Percentiles rank a stretch among this genome's conserved stretches.
Evolutionary conservation across 495 filamentous ascomycete genomes (phyloP).

Genomic region (Hypomontagnella submonticulosa): DNA sequence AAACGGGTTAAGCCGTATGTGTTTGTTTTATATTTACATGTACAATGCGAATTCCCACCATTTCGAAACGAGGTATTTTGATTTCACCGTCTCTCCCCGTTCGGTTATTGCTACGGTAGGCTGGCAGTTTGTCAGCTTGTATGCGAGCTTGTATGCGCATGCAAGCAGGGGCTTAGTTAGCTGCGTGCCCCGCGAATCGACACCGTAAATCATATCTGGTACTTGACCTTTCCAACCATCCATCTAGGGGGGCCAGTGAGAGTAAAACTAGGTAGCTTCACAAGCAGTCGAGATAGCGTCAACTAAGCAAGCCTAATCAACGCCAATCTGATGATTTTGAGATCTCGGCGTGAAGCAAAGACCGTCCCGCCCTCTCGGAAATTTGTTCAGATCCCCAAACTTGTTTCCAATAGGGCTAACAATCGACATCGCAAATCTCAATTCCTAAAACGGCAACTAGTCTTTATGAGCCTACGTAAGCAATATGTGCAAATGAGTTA

Average conservation of each 20-base stretch:
- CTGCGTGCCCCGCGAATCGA: constrained; percentile 1
- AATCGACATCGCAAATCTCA: constrained; percentile 13
- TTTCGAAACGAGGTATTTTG: not conserved
- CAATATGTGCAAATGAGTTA: constrained; percentile 5
- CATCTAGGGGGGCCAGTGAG: not conserved
- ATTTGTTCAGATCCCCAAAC: constrained; percentile 23
- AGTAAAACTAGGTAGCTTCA: not conserved
- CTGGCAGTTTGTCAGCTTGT: not conserved
- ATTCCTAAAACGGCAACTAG: constrained; percentile 20
- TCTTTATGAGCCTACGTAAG: constrained; percentile 27
- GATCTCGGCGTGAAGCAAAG: constrained; percentile 22
- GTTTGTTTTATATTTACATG: not conserved
- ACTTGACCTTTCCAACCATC: not conserved
- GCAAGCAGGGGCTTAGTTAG: not conserved
- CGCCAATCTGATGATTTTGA: constrained; percentile 10
- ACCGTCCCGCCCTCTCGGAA: constrained; percentile 16
- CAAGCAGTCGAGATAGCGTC: too few relatives aligned
- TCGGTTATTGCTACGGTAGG: too few relatives aligned
- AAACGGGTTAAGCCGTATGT: not conserved
- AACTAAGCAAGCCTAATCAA: constrained; percentile 6
- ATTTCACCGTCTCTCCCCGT: not conserved
- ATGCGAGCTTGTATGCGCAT: not conserved
- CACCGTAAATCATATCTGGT: not conserved
- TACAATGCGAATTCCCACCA: not conserved
- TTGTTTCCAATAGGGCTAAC: too few relatives aligned